Percentiles rank a stretch among this genome's conserved stretches.
phyloP scores from a whole-genome alignment of 2,329 filamentous ascomycete genomes.

The Westerdykella aurantiaca region DNA sequence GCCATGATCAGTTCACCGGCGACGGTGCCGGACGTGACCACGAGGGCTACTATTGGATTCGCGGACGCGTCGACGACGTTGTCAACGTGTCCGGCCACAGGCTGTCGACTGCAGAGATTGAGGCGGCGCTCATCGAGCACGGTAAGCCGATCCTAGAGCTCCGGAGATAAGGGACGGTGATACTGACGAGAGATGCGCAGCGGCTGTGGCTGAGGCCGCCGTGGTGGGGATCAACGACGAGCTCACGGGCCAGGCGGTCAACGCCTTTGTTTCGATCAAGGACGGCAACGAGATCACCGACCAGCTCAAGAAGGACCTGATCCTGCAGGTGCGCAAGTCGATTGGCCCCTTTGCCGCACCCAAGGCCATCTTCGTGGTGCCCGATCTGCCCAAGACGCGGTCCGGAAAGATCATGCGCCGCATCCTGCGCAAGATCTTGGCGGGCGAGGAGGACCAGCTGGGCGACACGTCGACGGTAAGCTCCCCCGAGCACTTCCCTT shows the following conservation, averaged over 20 bases:
- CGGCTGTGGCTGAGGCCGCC: slow-evolving; percentile 80
- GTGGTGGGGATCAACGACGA: slow-evolving; percentile 92
- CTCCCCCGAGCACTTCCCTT: slow-evolving; percentile 16
- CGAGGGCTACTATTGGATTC: slow-evolving; percentile 99
- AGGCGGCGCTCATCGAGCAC: slow-evolving; percentile 93
- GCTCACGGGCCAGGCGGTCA: slow-evolving; percentile 93
- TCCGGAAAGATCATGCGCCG: slow-evolving; percentile 99
- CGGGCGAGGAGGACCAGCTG: slow-evolving; percentile 93
- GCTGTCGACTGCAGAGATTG: slow-evolving; percentile 94
- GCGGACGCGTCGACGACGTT: slow-evolving; percentile 94
- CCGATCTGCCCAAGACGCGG: slow-evolving; percentile 93
- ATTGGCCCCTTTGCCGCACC: slow-evolving; percentile 97
- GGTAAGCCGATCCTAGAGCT: slow-evolving; percentile 38
- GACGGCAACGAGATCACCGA: slow-evolving; percentile 71
- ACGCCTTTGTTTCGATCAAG: slow-evolving; percentile 92
- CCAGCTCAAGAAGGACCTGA: slow-evolving; percentile 83
- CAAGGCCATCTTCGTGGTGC: slow-evolving; percentile 85
- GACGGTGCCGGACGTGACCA: slow-evolving; percentile 94
- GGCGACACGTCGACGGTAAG: slow-evolving; percentile 87
- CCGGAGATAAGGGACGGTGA: neutral
- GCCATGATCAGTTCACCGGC: slow-evolving; percentile 63
- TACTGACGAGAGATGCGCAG: slow-evolving; percentile 36
- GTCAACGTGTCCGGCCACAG: slow-evolving; percentile 97
- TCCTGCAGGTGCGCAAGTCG: slow-evolving; percentile 91
- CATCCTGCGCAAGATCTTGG: slow-evolving; percentile 93